These are phyloP conservation scores for Byssoonygena ceratinophila DNA, from an alignment of 2,329 filamentous ascomycete species.

Conservation along the genomic window DNA sequence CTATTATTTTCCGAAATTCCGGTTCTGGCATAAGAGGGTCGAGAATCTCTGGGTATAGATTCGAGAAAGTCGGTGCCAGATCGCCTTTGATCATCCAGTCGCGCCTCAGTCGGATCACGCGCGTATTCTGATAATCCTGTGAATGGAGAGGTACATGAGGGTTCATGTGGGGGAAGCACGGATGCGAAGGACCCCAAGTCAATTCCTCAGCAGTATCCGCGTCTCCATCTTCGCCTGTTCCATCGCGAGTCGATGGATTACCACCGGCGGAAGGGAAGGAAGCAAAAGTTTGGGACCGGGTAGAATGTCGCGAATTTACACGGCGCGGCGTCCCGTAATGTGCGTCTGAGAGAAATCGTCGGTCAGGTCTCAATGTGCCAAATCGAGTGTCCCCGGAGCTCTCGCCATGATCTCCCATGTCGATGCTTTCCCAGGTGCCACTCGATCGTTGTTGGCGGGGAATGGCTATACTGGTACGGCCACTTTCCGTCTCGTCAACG, in stretches of 20 bases:
- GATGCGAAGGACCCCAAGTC: slow-evolving; percentile 86
- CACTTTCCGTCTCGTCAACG: slow-evolving; percentile 36
- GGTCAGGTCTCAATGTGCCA: slow-evolving; percentile 24
- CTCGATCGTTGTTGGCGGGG: slow-evolving; percentile 36
- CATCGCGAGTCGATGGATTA: slow-evolving; percentile 25
- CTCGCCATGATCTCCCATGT: slow-evolving; percentile 22
- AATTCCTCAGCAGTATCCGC: slow-evolving; percentile 56
- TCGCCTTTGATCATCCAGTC: slow-evolving; percentile 90
- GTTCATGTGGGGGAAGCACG: slow-evolving; percentile 88
- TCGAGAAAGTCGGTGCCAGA: slow-evolving; percentile 83
- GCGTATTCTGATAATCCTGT: slow-evolving; percentile 62
- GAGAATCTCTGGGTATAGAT: slow-evolving; percentile 90
- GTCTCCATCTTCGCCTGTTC: slow-evolving; percentile 34
- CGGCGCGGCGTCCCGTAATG: slow-evolving; percentile 28
- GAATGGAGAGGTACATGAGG: slow-evolving; percentile 75
- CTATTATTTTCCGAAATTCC: slow-evolving; percentile 72
- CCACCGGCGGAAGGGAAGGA: slow-evolving; percentile 22
- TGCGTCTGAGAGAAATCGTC: slow-evolving; percentile 10
- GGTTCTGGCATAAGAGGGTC: slow-evolving; percentile 76
- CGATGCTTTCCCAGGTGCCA: slow-evolving; percentile 20
- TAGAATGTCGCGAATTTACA: slow-evolving; percentile 32
- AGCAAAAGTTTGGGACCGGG: slow-evolving; percentile 33
- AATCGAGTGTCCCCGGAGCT: slow-evolving; percentile 22
- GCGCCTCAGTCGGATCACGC: slow-evolving; percentile 80
- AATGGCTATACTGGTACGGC: slow-evolving; percentile 44